Base-by-base conservation (phyloP, 176 grass and related monocot species). In the Neostapfia colusana region DNA sequence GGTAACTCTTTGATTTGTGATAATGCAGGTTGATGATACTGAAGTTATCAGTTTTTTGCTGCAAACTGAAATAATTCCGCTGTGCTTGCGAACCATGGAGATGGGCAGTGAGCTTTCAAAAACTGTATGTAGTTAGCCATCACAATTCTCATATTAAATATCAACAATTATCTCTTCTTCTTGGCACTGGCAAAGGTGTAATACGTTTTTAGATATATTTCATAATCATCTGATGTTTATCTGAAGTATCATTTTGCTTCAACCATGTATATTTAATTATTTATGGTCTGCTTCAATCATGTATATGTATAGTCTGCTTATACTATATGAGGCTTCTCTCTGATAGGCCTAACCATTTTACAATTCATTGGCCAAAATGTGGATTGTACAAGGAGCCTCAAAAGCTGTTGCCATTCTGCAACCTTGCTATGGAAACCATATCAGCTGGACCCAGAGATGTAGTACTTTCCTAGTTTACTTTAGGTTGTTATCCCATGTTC, bases 51-150 rank as follows among this genome's bases (percentile, higher is more conserved):
- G 89, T 79, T 99, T 99, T 92, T 86, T 99, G 66, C 92, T 99
- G 36, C 95, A 99, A 78, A 99, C 95, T 80, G 95, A 99, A 95
- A 99, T 99, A 85, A 99, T 99, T 86, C 95, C 95, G 67, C 70
- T 99, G 65, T 99, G 95, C 54, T 45, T 99, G 51, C 87, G 89
- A 61, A 99, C 95, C 60, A 99, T 99, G 95, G 95, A 95, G 82
- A 99, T 99, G 95, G 95, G 95, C 36, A 95, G 91, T 78, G 92
- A 99, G 82, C 89, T 99, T 4, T 99, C 95, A 12, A 99, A 99
- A 89, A 99, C 95, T 6, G 92, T 95, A 84, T 73, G 85, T 87
- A 35, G 28, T 59, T 40, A 27, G 24, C 46, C 55, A 84, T 75
- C 37, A 75, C 43, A 46, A 78, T 51, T 27, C 21, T 78, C 26